phyloP scores from a whole-genome alignment of 768 basidiomycete species.

The Boletus sensibilis region DNA sequence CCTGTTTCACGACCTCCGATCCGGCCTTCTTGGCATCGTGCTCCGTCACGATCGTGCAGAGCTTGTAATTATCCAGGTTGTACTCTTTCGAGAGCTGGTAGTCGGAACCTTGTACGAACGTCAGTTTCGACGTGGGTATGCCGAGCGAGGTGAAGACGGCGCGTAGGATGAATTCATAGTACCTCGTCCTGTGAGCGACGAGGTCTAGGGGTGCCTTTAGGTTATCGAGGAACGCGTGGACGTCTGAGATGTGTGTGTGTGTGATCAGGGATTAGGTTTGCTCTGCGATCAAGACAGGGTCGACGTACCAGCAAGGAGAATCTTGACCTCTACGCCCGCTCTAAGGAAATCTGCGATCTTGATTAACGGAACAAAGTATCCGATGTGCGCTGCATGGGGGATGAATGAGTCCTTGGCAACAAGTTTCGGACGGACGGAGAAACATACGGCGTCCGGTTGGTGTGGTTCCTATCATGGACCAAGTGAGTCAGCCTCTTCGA shows the following conservation, averaged over 20 bases:
- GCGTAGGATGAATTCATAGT: slow-evolving; percentile 81
- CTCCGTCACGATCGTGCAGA: slow-evolving; percentile 89
- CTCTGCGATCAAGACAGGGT: background rate
- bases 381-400: slow-evolving; percentile 75
- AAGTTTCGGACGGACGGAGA: background rate
- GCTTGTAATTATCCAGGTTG: slow-evolving; percentile 91
- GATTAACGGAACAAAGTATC: slow-evolving; percentile 91
- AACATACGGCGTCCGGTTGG: slow-evolving; percentile 90
- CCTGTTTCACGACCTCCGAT: slow-evolving; percentile 98
- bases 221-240: slow-evolving; percentile 97
- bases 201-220: slow-evolving; percentile 94
- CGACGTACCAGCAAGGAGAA: slow-evolving; percentile 71
- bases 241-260: slow-evolving; percentile 47
- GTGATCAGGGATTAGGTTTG: background rate
- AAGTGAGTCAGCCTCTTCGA: background rate
- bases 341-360: slow-evolving; percentile 96
- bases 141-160: slow-evolving; percentile 87
- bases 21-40: slow-evolving; percentile 99
- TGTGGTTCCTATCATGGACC: slow-evolving; percentile 66
- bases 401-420: background rate
- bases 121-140: slow-evolving; percentile 82
- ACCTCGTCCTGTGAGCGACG: slow-evolving; percentile 82
- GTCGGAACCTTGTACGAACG: slow-evolving; percentile 85
- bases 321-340: slow-evolving; percentile 87
- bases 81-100: slow-evolving; percentile 92